A percentile compares a stretch with the other conserved stretches of the same genome.
These are phyloP conservation scores for Naganishia friedmannii DNA, from an alignment of 768 basidiomycete genomes.

Conservation along the genomic window DNA sequence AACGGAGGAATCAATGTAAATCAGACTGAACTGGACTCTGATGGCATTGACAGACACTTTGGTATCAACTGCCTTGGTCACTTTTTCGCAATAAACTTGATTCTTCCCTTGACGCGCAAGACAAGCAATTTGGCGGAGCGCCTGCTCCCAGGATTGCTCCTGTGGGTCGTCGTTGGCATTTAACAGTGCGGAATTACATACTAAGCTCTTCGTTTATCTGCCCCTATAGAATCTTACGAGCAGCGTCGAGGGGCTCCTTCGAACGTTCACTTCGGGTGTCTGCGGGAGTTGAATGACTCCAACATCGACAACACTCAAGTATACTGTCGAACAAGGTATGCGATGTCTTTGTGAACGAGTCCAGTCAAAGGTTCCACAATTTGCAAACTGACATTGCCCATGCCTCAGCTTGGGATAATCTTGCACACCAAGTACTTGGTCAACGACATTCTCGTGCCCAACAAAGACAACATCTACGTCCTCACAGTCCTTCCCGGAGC, in stretches of 20 bases:
- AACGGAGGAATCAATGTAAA: slow-evolving; percentile 46
- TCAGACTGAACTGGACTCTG: slow-evolving; percentile 33
- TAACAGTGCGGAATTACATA: too few relatives aligned
- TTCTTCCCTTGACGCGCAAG: slow-evolving; percentile 53
- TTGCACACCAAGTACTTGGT: slow-evolving; percentile 51
- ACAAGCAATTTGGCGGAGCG: slow-evolving; percentile 46
- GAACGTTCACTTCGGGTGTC: slow-evolving; percentile 48
- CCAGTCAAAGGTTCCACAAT: background rate
- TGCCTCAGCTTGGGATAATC: slow-evolving; percentile 48
- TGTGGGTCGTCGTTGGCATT: background rate
- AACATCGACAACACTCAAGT: slow-evolving; percentile 49
- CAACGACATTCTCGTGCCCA: slow-evolving; percentile 49
- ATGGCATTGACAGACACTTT: slow-evolving; percentile 45
- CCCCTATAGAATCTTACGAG: background rate
- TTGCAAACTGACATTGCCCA: background rate
- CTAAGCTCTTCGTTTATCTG: too few relatives aligned
- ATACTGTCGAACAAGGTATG: slow-evolving; percentile 54
- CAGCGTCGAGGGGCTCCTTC: slow-evolving; percentile 46
- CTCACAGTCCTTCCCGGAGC: slow-evolving; percentile 36
- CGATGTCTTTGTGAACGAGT: background rate
- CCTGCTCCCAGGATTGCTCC: slow-evolving; percentile 53
- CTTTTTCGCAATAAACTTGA: slow-evolving; percentile 55
- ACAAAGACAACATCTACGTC: slow-evolving; percentile 46
- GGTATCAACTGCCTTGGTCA: slow-evolving; percentile 49
- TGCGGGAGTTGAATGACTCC: slow-evolving; percentile 53